Conservation (phyloP, 129 eudicot genomes). For the carrot (Daucus carota) region DNA sequence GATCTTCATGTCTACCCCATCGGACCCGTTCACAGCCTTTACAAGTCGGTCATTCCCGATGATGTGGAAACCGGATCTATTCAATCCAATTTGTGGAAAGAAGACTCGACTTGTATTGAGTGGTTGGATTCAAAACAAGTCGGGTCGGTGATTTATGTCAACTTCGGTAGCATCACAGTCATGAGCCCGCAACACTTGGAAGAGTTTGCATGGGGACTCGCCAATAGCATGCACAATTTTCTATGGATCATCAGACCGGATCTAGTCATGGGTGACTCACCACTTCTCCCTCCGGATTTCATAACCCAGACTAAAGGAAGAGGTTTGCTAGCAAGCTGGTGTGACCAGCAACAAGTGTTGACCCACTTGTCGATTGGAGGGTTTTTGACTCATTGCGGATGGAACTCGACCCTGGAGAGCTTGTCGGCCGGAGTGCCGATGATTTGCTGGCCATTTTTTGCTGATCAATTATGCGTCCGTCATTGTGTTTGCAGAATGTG, state of each 20-base stretch:
- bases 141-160: background rate
- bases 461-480: background rate
- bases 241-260: background rate
- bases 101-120: background rate
- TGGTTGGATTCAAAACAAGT: background rate
- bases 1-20: background rate
- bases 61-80: background rate
- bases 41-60: background rate
- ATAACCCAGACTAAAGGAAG: background rate
- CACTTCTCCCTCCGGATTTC: background rate
- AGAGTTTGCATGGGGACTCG: conserved; percentile 9
- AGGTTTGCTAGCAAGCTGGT: conserved; percentile 1
- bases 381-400: background rate
- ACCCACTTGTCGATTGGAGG: background rate
- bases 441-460: conserved; percentile 7
- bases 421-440: background rate
- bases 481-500: conserved; percentile 4
- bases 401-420: background rate
- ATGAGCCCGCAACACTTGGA: background rate
- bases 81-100: background rate
- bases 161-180: conserved; percentile 1
- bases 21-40: background rate
- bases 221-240: conserved; percentile 3
- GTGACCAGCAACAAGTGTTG: conserved; percentile 5
- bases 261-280: background rate